These are phyloP conservation scores for Blastocystis sp. DNA, from an alignment of 352 stramenopile species.

Conservation along the genomic window DNA sequence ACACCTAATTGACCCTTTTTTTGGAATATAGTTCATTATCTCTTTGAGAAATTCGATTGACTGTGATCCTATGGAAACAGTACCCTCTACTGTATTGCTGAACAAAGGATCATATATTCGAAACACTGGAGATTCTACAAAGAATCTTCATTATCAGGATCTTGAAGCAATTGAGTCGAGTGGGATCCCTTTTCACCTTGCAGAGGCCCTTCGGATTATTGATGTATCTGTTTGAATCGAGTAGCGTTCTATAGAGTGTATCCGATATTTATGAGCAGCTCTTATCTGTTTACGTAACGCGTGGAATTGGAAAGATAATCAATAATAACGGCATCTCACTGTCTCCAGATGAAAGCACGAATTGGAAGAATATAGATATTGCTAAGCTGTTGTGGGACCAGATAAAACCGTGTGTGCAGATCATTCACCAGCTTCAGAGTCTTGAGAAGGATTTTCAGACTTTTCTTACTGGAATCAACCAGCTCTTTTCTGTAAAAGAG, in stretches of 20 bases:
- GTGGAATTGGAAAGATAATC: neutral
- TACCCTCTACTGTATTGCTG: neutral
- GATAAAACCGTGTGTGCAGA: neutral
- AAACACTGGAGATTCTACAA: neutral
- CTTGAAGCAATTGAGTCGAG: neutral
- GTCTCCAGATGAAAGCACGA: neutral
- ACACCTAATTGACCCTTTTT: neutral
- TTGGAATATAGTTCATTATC: neutral
- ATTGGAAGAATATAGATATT: neutral
- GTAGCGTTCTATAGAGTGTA: neutral
- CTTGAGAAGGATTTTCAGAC: neutral
- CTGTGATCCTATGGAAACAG: neutral
- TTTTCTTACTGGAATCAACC: neutral
- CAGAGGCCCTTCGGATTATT: neutral
- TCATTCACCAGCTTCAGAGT: neutral
- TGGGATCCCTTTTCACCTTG: neutral
- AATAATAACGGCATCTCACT: neutral
- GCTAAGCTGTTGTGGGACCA: neutral
- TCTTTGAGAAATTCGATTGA: neutral
- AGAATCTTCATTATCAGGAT: neutral
- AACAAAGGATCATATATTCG: neutral
- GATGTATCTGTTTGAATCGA: neutral
- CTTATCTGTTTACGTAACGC: neutral
- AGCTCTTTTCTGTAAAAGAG: neutral
- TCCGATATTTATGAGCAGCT: neutral